Evolutionary conservation across 2,329 filamentous ascomycete species (phyloP).

Genomic region (Colletotrichum cuscutae): DNA sequence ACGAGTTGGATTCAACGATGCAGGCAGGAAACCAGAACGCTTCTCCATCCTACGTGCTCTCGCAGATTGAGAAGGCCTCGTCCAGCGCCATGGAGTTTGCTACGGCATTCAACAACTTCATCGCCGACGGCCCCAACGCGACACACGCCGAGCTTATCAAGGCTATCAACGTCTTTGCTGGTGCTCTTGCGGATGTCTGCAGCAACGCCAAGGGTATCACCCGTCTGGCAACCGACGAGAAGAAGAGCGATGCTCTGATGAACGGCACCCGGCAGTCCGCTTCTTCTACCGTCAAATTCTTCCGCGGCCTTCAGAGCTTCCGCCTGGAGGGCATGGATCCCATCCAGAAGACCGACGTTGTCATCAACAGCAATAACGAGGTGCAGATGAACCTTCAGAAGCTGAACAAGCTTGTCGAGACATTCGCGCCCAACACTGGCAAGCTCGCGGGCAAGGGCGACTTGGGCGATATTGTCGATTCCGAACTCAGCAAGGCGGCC

Average conservation of each 20-base stretch:
- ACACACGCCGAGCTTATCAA: conserved; percentile 92
- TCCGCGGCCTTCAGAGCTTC: conserved; percentile 94
- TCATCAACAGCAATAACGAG: conserved; percentile 97
- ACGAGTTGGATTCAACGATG: conserved; percentile 97
- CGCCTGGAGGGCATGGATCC: conserved; percentile 90
- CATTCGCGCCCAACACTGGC: conserved; percentile 87
- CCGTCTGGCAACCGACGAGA: conserved; percentile 93
- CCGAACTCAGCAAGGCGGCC: conserved; percentile 90
- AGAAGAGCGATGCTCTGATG: conserved; percentile 88
- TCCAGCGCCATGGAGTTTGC: conserved; percentile 96
- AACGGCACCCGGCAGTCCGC: conserved; percentile 86
- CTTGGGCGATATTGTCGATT: conserved; percentile 91
- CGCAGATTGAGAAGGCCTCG: conserved; percentile 96
- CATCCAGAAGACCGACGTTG: conserved; percentile 93
- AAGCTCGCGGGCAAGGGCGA: conserved; percentile 87
- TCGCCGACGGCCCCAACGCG: conserved; percentile 93
- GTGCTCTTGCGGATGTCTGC: conserved; percentile 91
- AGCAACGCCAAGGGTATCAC: conserved; percentile 97
- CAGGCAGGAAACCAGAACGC: conserved; percentile 99
- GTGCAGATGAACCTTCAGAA: conserved; percentile 94
- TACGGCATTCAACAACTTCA: conserved; percentile 98
- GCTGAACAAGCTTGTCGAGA: conserved; percentile 91
- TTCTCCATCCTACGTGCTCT: conserved; percentile 92
- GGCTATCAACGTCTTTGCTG: conserved; percentile 88
- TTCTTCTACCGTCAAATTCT: conserved; percentile 89